Percentiles rank a stretch among this genome's conserved stretches.
phyloP scores from a whole-genome alignment of 1,284 basidiomycete genomes.

The Leccinum pachyderme region DNA sequence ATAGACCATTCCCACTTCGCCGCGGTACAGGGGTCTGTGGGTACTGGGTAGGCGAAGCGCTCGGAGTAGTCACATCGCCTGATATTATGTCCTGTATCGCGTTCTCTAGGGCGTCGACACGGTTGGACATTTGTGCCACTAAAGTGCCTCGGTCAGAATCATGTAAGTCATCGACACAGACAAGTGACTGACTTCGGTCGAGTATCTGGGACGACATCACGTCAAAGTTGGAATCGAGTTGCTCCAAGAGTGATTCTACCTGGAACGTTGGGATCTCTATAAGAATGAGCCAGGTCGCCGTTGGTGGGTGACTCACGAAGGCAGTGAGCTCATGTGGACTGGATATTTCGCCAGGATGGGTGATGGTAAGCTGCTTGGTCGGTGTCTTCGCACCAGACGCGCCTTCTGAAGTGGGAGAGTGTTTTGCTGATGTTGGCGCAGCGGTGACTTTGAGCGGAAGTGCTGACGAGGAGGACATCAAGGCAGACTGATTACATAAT shows the following conservation, averaged over 20 bases:
- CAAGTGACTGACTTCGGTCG: slow-evolving; percentile 64
- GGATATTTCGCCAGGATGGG: slow-evolving; percentile 59
- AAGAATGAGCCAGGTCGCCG: slow-evolving; percentile 3
- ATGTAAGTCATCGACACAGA: background rate
- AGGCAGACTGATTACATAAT: slow-evolving; percentile 17
- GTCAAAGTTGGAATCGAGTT: slow-evolving; percentile 77
- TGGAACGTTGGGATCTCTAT: slow-evolving; percentile 28
- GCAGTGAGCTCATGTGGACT: slow-evolving; percentile 82
- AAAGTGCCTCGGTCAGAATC: slow-evolving; percentile 10
- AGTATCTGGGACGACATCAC: slow-evolving; percentile 82
- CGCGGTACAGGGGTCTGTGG: slow-evolving; percentile 30
- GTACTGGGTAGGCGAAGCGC: slow-evolving; percentile 49
- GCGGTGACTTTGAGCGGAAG: slow-evolving; percentile 56
- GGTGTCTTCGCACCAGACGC: slow-evolving; percentile 47
- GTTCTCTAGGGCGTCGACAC: slow-evolving; percentile 78
- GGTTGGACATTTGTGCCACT: slow-evolving; percentile 83
- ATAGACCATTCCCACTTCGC: slow-evolving; percentile 39
- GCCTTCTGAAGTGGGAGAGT: slow-evolving; percentile 32
- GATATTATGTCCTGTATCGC: slow-evolving; percentile 84
- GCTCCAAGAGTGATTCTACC: slow-evolving; percentile 77
- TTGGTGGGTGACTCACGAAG: slow-evolving; percentile 53
- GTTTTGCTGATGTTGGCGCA: slow-evolving; percentile 47
- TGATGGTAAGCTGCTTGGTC: slow-evolving; percentile 34
- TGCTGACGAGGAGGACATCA: slow-evolving; percentile 46
- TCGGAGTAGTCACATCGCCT: slow-evolving; percentile 48